Evolutionary conservation across 306 rosid species (phyloP).

Genomic region (Gynostemma pentaphyllum): DNA sequence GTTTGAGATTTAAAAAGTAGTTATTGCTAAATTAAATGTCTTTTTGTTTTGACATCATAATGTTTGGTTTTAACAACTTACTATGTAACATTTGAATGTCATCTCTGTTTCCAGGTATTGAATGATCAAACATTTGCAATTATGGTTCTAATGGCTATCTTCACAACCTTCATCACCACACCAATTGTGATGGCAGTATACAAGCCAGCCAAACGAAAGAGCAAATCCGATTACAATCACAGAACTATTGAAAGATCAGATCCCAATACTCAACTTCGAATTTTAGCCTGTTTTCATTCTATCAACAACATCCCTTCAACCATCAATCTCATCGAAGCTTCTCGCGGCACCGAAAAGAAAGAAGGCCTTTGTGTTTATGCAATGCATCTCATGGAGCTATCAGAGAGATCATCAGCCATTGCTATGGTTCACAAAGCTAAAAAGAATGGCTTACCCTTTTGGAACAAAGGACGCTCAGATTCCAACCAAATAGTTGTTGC

Average conservation of each 20-base stretch:
- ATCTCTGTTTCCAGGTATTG: conserved; percentile 50
- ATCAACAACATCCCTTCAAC: conserved; percentile 50
- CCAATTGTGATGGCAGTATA: conserved; percentile 58
- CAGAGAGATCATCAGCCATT: conserved; percentile 55
- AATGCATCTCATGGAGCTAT: conserved; percentile 73
- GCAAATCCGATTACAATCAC: conserved; percentile 30
- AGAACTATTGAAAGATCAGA: conserved; percentile 45
- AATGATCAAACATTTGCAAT: conserved; percentile 86
- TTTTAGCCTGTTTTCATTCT: conserved; percentile 58
- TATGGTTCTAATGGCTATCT: conserved; percentile 86
- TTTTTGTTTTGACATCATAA: too few species aligned
- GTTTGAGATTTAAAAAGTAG: too few species aligned
- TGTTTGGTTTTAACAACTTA: too few species aligned
- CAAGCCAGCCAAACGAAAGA: conserved; percentile 47
- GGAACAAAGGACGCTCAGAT: conserved; percentile 33
- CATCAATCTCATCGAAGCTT: conserved; percentile 67
- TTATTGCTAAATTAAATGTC: too few species aligned
- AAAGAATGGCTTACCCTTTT: conserved; percentile 53
- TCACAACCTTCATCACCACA: conserved; percentile 81
- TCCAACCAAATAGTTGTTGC: conserved; percentile 38
- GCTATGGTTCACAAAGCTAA: conserved; percentile 50
- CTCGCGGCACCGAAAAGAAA: conserved; percentile 54
- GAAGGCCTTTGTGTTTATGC: conserved; percentile 65
- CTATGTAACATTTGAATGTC: too few species aligned
- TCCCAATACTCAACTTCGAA: conserved; percentile 37